Evolutionary conservation across 129 eudicot species (phyloP).

Genomic region (Pittosporum tobira): DNA sequence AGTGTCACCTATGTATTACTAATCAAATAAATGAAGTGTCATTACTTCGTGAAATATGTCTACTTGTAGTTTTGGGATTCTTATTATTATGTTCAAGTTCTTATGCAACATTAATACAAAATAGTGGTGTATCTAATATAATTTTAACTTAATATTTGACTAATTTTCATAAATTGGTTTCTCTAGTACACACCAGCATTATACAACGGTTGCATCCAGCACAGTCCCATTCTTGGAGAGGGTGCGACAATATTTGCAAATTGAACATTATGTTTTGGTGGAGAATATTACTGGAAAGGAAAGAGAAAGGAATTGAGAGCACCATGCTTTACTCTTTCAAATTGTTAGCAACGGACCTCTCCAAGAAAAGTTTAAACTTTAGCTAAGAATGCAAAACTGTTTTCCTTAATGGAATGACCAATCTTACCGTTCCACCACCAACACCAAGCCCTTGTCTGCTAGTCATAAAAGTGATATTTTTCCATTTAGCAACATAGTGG

Average conservation of each 20-base stretch:
- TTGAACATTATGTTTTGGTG: neutral
- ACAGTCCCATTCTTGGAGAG: neutral
- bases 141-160: too few relatives aligned
- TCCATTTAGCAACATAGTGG: slow-evolving; percentile 99
- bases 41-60: too few relatives aligned
- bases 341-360: neutral
- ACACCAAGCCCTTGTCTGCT: slow-evolving; percentile 96
- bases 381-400: neutral
- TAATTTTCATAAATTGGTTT: too few relatives aligned
- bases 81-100: too few relatives aligned
- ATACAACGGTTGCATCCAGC: neutral
- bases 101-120: too few relatives aligned
- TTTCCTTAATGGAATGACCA: neutral
- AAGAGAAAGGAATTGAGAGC: neutral
- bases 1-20: too few relatives aligned
- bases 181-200: too few relatives aligned
- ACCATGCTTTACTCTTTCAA: neutral
- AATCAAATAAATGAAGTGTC: too few relatives aligned
- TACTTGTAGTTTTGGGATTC: too few relatives aligned
- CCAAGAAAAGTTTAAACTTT: neutral
- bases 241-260: neutral
- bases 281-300: too few relatives aligned
- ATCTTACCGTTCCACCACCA: slow-evolving; percentile 95
- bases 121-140: too few relatives aligned
- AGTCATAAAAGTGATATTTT: slow-evolving; percentile 88